Percentiles rank a stretch among this genome's conserved stretches.
Conservation (phyloP, 2,329 filamentous ascomycete genomes). For the Alternaria infectoria region DNA sequence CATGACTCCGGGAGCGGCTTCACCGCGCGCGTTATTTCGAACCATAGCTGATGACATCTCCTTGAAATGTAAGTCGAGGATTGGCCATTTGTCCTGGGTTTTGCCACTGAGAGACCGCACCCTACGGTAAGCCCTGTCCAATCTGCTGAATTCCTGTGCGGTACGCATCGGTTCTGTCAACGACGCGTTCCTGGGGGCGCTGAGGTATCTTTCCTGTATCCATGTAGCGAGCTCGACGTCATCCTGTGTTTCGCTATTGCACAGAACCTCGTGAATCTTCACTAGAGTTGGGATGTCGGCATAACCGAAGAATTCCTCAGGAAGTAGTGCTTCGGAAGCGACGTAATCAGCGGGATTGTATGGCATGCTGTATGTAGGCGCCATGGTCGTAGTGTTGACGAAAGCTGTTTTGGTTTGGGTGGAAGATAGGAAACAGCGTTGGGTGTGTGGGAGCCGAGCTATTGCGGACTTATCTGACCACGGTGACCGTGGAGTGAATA, state of each 20-base stretch:
- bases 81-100: conserved; percentile 42
- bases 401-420: not conserved
- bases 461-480: not conserved
- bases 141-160: conserved; percentile 26
- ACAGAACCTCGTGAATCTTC: conserved; percentile 29
- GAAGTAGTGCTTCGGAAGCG: conserved; percentile 12
- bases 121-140: conserved; percentile 38
- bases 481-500: not conserved
- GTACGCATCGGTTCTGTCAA: conserved; percentile 21
- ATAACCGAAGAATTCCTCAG: conserved; percentile 26
- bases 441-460: not conserved
- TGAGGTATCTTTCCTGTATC: conserved; percentile 31
- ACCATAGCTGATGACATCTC: conserved; percentile 26
- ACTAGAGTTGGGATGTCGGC: conserved; percentile 30
- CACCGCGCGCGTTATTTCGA: conserved; percentile 24
- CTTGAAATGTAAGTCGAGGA: conserved; percentile 33
- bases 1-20: conserved; percentile 14
- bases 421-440: not conserved
- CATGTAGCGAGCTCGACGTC: conserved; percentile 30
- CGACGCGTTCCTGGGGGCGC: conserved; percentile 13
- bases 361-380: not conserved
- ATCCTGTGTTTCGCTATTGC: conserved; percentile 24
- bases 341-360: conserved; percentile 4
- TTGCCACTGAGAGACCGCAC: conserved; percentile 37
- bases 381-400: conserved; percentile 11